Base-by-base conservation (phyloP, 176 grass and related monocot species). In the Chrysopogon serrulatus region DNA sequence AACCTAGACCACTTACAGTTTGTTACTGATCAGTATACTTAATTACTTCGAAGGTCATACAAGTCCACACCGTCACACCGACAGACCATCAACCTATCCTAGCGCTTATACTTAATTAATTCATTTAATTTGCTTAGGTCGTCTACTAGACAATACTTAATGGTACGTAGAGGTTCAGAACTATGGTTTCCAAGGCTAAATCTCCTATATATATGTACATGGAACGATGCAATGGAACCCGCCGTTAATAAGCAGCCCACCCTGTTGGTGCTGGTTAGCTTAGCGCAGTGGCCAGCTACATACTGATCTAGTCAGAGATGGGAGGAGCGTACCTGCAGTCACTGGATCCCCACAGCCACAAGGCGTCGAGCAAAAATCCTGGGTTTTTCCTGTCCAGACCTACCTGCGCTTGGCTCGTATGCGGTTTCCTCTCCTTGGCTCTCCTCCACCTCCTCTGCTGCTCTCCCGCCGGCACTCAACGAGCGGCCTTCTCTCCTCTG, bases 381-480 rank as follows among this genome's bases (percentile, higher is more conserved):
- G 54, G 68, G 2, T 45, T 2, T 8, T n/a, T 83, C 68, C 35
- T 66, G 4, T 53, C 68, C 23, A 88, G 27, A 37, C 26, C 68
- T 4, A 23, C 13, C 34, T 23, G 62, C 23, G 48, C 78, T 2
- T 82, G 73, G 65, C 88, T 90, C n/a, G 17, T 34, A 43, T 10
- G 15, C 28, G 81, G 24, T 39, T 82, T 82, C 68, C 26, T 82
- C 48, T 59, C 68, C 51, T 10, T 82, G 51, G 80, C 80, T 12
- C 26, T 45, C 18, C 68, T 82, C 80, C 68, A 82, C 67, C 28
- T 72, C 40, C 37, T 72, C 80, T 82, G 51, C 68, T 82, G 68
- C 80, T 60, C 51, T 5, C 80, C 80, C 1, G 1, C 26, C 16
- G 65, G 79, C 14, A 56, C 15, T 0, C 79, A 37, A 1, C 65